Base-by-base conservation (phyloP, 805 yeast genomes). In the Scheffersomyces amazonensis region DNA sequence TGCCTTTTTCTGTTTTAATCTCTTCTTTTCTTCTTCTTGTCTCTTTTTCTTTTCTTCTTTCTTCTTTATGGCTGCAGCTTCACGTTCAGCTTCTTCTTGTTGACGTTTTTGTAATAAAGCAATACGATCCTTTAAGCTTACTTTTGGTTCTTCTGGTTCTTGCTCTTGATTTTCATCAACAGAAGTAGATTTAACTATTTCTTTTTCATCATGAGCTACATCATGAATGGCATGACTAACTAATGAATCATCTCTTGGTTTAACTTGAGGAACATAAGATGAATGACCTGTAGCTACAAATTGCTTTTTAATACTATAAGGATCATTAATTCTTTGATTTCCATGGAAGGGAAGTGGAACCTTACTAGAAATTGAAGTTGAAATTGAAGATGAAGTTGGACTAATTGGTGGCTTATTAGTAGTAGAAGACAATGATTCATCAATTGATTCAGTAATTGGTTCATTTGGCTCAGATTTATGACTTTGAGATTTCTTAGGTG, bases 81-180 rank as follows among this genome's bases (percentile, higher is more conserved):
- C 90, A 40, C 79, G 68, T 43, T 83, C 91, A 16, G 83, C 86
- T 50, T 87, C 95, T 53, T 84, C 85, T 42, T 76, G 78, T 54
- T 87, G 96, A 41, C 81, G 80, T 53, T 87, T 78, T 57, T 90
- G 96, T 35, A 91, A 69, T 52, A 87, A 52, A 4, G 88, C 87
- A 55, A 91, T 88, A 47, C 98, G 75, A 50, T 93, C 97, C 55
- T 84, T 84, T 50, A 91, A 68, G 40, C 95, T 83, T 67, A 89
- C 62, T 48, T 85, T 81, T 7, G 96, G 96, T 23, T 73, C 77
- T 22, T 73, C 83, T 20, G 70, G 77, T 41, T 70, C 66, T 16
- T 53, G 59, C 7, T 54, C 53, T 23, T 54, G 60, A 7, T 55
- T 50, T 8, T 49, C 47, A 5, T 51, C 46, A 13, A 56, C 54